Evolutionary conservation across 371 early-diverging fungal genomes (phyloP).

Genomic region (Apophysomyces ossiformis): DNA sequence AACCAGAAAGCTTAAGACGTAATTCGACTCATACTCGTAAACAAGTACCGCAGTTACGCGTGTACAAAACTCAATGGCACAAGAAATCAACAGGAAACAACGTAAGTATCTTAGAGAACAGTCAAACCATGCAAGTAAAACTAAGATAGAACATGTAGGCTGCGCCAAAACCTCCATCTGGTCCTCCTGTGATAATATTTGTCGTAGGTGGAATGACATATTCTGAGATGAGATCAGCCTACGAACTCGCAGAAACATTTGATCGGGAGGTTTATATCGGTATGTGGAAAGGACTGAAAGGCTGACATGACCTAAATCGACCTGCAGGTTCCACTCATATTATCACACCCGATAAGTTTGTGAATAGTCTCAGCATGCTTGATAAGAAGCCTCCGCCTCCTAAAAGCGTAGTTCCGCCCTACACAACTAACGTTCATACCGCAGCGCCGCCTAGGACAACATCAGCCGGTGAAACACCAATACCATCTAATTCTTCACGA

Average conservation of each 20-base stretch:
- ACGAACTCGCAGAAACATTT: constrained; percentile 76
- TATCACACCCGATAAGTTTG: constrained; percentile 78
- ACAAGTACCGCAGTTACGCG: constrained; percentile 45
- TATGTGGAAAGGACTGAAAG: constrained; percentile 20
- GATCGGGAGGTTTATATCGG: constrained; percentile 87
- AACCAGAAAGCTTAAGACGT: constrained; percentile 35
- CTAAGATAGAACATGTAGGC: constrained; percentile 28
- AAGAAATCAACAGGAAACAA: constrained; percentile 48
- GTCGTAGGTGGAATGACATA: constrained; percentile 93
- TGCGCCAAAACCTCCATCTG: constrained; percentile 52
- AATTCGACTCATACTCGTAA: constrained; percentile 34
- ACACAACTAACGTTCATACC: constrained; percentile 31
- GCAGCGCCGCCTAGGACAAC: constrained; percentile 7
- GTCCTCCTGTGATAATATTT: constrained; percentile 73
- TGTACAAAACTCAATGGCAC: constrained; percentile 63
- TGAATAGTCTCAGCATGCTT: constrained; percentile 60
- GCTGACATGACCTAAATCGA: not conserved
- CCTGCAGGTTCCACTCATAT: constrained; percentile 76
- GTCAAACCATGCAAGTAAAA: not conserved
- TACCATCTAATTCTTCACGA: constrained; percentile 11
- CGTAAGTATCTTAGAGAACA: constrained; percentile 13
- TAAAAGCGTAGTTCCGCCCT: constrained; percentile 43
- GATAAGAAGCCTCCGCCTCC: constrained; percentile 30
- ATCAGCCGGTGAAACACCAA: not conserved
- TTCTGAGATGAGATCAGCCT: constrained; percentile 86